These are phyloP conservation scores for Microcera coccophila DNA, from an alignment of 2,329 filamentous ascomycete genomes.

Conservation along the genomic window DNA sequence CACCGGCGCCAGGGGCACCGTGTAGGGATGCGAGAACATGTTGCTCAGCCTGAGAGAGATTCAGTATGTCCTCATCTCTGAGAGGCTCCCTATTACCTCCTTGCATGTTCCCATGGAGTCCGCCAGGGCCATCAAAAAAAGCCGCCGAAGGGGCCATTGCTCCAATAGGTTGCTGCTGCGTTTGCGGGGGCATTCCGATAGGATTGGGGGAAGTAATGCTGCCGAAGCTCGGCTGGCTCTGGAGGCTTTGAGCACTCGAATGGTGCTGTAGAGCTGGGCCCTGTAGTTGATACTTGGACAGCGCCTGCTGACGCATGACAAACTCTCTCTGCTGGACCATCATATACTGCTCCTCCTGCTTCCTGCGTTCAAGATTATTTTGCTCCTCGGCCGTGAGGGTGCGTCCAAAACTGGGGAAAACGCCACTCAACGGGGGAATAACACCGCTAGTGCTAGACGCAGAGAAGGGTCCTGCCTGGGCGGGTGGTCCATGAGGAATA, in stretches of 20 bases:
- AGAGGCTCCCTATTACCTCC: conserved; percentile 47
- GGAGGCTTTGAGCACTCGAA: conserved; percentile 89
- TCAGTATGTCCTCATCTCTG: conserved; percentile 71
- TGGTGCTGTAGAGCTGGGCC: conserved; percentile 72
- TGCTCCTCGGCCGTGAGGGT: conserved; percentile 97
- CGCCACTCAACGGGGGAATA: conserved; percentile 84
- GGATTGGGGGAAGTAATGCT: conserved; percentile 89
- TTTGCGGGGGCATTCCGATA: conserved; percentile 49
- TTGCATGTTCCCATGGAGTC: conserved; percentile 22
- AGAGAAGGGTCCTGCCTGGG: conserved; percentile 47
- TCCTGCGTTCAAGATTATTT: conserved; percentile 91
- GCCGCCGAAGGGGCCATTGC: conserved; percentile 63
- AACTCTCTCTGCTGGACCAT: conserved; percentile 96
- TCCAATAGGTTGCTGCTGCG: conserved; percentile 49
- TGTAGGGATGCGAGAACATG: conserved; percentile 46
- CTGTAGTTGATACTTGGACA: conserved; percentile 66
- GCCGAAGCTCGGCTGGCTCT: conserved; percentile 94
- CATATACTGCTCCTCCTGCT: conserved; percentile 96
- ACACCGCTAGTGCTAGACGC: conserved; percentile 55
- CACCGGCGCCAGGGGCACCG: conserved; percentile 14
- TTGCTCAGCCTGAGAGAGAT: conserved; percentile 54
- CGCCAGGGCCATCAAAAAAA: conserved; percentile 56
- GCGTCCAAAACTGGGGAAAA: conserved; percentile 93
- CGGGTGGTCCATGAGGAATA: conserved; percentile 78
- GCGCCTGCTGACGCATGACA: conserved; percentile 77